These are phyloP conservation scores for Globisporangium canariense DNA, from an alignment of 352 stramenopile species.

Conservation along the genomic window DNA sequence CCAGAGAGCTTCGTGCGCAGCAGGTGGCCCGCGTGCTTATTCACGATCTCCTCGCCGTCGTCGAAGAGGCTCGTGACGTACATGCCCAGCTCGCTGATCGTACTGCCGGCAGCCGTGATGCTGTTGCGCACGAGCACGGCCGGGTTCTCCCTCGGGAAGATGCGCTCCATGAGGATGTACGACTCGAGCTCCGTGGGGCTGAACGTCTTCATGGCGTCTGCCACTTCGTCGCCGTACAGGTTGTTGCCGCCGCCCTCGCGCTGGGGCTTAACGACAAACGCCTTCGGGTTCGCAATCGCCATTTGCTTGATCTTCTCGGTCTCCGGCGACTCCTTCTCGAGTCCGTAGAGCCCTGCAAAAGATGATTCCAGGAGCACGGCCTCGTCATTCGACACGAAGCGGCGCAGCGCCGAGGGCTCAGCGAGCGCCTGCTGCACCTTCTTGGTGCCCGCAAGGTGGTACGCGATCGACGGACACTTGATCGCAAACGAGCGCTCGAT, in stretches of 20 bases:
- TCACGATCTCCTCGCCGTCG: conserved; percentile 83
- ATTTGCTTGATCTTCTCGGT: conserved; percentile 72
- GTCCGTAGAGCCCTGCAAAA: conserved; percentile 94
- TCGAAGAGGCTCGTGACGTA: conserved; percentile 90
- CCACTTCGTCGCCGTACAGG: conserved; percentile 93
- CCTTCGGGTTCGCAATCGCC: conserved; percentile 54
- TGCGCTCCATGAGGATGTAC: conserved; percentile 97
- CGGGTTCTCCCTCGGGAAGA: conserved; percentile 88
- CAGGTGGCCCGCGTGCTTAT: conserved; percentile 94
- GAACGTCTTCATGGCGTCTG: conserved; percentile 77
- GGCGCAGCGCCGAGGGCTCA: conserved; percentile 75
- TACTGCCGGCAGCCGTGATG: conserved; percentile 66
- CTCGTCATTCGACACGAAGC: conserved; percentile 84
- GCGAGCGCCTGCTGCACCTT: conserved; percentile 98
- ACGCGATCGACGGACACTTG: conserved; percentile 95
- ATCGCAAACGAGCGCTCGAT: conserved; percentile 92
- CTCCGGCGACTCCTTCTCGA: conserved; percentile 82
- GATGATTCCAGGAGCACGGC: conserved; percentile 74
- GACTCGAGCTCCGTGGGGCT: conserved; percentile 71
- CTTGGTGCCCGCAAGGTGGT: conserved; percentile 97
- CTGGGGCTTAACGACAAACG: conserved; percentile 97
- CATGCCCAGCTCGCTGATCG: conserved; percentile 94
- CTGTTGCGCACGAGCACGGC: conserved; percentile 83
- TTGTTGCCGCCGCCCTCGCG: conserved; percentile 98
- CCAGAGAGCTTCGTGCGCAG: conserved; percentile 93